Conservation (phyloP, 108 stramenopile genomes). For the Fragilariopsis cylindrus region DNA sequence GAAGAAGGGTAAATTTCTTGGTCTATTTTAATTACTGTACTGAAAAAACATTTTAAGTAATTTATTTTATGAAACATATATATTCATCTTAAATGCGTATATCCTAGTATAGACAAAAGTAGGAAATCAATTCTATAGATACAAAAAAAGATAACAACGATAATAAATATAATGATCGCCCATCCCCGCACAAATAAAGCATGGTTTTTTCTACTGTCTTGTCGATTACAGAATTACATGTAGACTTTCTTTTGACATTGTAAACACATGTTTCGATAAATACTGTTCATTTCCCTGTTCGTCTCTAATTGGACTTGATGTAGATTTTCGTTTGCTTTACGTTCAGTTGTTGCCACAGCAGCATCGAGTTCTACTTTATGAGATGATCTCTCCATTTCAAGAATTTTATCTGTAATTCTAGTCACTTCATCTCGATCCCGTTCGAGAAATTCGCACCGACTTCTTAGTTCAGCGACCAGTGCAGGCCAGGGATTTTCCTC, state of each 20-base stretch:
- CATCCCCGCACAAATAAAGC: too few species aligned
- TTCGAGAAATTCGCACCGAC: slow-evolving; percentile 28
- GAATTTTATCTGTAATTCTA: slow-evolving; percentile 18
- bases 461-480: slow-evolving; percentile 24
- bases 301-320: slow-evolving; percentile 1
- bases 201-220: background rate
- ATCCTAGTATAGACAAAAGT: too few species aligned
- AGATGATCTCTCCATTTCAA: slow-evolving; percentile 12
- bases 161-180: too few species aligned
- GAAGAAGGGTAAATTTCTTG: slow-evolving; percentile 87
- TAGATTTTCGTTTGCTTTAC: slow-evolving; percentile 22
- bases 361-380: slow-evolving; percentile 17
- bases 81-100: too few species aligned
- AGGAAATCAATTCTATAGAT: background rate
- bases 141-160: background rate
- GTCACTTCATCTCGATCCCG: slow-evolving; percentile 32
- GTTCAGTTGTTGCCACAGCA: slow-evolving; percentile 23
- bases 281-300: background rate
- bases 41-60: background rate
- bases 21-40: slow-evolving; percentile 60
- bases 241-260: slow-evolving; percentile 5
- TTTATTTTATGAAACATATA: background rate
- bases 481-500: slow-evolving; percentile 11
- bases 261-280: background rate
- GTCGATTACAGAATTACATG: background rate